A percentile compares a stretch with the other conserved stretches of the same genome.
Conservation (phyloP, 2,329 filamentous ascomycete genomes). For the Ophiostoma quercus region DNA sequence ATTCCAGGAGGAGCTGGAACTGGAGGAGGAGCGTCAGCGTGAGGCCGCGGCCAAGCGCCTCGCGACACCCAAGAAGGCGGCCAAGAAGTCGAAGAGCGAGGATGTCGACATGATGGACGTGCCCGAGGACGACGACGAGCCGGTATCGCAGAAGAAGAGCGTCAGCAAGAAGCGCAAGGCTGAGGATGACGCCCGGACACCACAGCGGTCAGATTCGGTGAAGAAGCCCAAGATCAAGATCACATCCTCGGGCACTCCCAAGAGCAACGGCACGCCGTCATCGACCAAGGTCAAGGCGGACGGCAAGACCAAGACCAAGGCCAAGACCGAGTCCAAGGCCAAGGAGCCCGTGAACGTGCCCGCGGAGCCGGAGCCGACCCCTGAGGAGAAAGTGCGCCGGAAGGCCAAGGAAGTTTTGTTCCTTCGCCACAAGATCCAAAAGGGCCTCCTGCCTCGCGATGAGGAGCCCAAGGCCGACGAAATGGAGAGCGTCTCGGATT, state of each 20-base stretch:
- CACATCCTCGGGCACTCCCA: constrained; percentile 47
- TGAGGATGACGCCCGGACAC: constrained; percentile 52
- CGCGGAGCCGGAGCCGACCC: constrained; percentile 54
- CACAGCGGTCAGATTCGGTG: constrained; percentile 51
- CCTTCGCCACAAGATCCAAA: constrained; percentile 88
- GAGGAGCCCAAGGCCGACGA: constrained; percentile 80
- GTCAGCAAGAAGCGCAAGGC: constrained; percentile 80
- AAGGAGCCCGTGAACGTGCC: constrained; percentile 39
- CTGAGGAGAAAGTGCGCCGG: constrained; percentile 53
- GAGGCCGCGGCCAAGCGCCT: constrained; percentile 35
- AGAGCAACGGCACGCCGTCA: constrained; percentile 46
- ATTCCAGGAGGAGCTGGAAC: constrained; percentile 60
- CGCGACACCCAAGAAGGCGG: constrained; percentile 45
- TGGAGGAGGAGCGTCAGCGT: constrained; percentile 39
- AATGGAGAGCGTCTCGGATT: constrained; percentile 73
- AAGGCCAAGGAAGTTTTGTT: constrained; percentile 79
- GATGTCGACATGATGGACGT: constrained; percentile 56
- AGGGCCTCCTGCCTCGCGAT: constrained; percentile 82
- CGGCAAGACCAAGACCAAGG: constrained; percentile 35
- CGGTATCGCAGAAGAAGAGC: constrained; percentile 42
- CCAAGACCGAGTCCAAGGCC: constrained; percentile 22
- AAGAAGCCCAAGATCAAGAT: constrained; percentile 66
- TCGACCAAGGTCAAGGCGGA: constrained; percentile 35
- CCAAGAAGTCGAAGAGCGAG: constrained; percentile 50
- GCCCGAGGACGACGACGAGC: constrained; percentile 48